Percentiles rank a stretch among this genome's conserved stretches.
These are phyloP conservation scores for Cercospora brassicicola DNA, from an alignment of 2,329 filamentous ascomycete species.

Conservation along the genomic window DNA sequence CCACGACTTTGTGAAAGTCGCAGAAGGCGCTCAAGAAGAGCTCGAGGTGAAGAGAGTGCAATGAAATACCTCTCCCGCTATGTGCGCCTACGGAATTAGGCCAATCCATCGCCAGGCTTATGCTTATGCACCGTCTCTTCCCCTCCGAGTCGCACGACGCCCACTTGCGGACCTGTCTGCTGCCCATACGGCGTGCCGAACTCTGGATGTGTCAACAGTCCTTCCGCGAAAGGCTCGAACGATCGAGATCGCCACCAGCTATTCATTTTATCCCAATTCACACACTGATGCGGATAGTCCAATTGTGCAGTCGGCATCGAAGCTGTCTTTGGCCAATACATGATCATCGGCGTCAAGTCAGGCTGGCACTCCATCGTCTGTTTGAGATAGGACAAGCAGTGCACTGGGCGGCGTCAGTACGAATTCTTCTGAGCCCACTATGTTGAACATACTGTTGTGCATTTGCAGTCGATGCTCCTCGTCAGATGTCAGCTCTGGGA, in stretches of 20 bases:
- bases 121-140: not conserved
- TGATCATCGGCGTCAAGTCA: not conserved
- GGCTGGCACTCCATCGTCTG: not conserved
- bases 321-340: not conserved
- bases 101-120: not conserved
- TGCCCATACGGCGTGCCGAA: not conserved
- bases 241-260: not conserved
- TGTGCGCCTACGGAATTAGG: not conserved
- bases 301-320: not conserved
- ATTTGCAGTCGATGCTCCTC: not conserved
- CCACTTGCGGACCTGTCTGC: not conserved
- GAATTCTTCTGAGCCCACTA: not conserved
- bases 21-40: constrained; percentile 43
- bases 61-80: constrained; percentile 20
- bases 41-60: constrained; percentile 51
- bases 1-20: constrained; percentile 45
- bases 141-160: not conserved
- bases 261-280: not conserved
- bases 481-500: not conserved
- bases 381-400: not conserved
- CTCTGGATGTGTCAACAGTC: not conserved
- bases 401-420: not conserved
- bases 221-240: not conserved
- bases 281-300: not conserved
- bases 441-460: not conserved